These are phyloP conservation scores for Aspergillus egyptiacus DNA, from an alignment of 495 filamentous ascomycete genomes.

Conservation along the genomic window DNA sequence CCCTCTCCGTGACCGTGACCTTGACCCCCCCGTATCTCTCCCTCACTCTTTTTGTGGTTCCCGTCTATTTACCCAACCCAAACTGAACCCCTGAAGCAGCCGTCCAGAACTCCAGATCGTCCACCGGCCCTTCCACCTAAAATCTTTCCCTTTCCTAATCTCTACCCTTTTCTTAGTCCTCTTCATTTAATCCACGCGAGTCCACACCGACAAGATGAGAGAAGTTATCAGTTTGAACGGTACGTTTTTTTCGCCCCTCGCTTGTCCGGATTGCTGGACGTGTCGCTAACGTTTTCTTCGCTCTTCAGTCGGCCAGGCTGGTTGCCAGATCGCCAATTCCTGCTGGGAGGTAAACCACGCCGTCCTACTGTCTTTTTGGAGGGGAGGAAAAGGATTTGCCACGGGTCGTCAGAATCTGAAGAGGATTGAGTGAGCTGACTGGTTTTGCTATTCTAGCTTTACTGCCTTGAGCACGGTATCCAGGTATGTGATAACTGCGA, in stretches of 20 bases:
- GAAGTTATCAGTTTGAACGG: conserved; percentile 99
- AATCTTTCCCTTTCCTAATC: conserved; percentile 15
- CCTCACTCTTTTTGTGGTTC: conserved; percentile 31
- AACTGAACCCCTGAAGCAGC: conserved; percentile 32
- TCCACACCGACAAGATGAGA: conserved; percentile 68
- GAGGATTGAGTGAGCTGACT: conserved; percentile 24
- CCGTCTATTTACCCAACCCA: conserved; percentile 30
- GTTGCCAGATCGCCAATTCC: conserved; percentile 99
- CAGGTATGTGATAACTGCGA: conserved; percentile 58
- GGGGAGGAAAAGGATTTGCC: background rate
- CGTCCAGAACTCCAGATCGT: conserved; percentile 25
- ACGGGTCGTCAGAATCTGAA: background rate
- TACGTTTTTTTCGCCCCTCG: conserved; percentile 44
- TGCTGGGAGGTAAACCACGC: conserved; percentile 86
- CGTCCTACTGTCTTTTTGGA: background rate
- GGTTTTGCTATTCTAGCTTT: conserved; percentile 58
- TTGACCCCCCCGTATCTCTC: conserved; percentile 10
- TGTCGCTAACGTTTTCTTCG: conserved; percentile 22
- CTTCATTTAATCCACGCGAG: conserved; percentile 11
- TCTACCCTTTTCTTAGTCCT: conserved; percentile 9
- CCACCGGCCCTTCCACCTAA: conserved; percentile 13
- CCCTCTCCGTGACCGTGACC: no score
- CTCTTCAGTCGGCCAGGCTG: conserved; percentile 87
- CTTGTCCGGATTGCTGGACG: conserved; percentile 4
- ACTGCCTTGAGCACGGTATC: conserved; percentile 99